Percentiles rank a stretch among this genome's conserved stretches.
phyloP scores from a whole-genome alignment of 2,329 filamentous ascomycete species.

The Exophiala phaeomuriformis region DNA sequence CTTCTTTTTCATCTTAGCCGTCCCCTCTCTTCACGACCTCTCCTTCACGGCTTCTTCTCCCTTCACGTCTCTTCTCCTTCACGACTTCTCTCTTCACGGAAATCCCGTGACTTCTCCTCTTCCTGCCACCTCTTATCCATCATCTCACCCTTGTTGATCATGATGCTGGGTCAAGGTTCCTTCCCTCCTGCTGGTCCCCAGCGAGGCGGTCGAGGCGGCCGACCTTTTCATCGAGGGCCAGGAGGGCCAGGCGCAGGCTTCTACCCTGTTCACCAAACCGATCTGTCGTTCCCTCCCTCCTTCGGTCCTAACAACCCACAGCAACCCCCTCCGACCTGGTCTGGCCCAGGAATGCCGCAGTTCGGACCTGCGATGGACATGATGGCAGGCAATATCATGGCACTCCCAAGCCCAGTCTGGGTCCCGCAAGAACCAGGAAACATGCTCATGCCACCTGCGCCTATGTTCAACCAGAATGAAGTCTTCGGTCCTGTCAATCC shows the following conservation, averaged over 20 bases:
- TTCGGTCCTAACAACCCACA: not conserved
- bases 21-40: not conserved
- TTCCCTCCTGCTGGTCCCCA: not conserved
- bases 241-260: not conserved
- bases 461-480: not conserved
- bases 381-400: not conserved
- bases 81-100: not conserved
- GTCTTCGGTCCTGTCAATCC: conserved; percentile 1
- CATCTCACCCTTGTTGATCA: conserved; percentile 1
- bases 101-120: not conserved
- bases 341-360: not conserved
- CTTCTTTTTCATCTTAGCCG: not conserved
- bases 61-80: not conserved
- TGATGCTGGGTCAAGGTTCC: conserved; percentile 1
- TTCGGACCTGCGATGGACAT: not conserved
- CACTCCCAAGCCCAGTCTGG: not conserved
- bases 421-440: not conserved
- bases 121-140: conserved; percentile 2
- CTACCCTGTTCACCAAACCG: not conserved
- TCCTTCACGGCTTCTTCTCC: not conserved
- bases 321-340: not conserved
- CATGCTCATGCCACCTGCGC: not conserved
- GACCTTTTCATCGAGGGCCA: not conserved
- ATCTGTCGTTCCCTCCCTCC: not conserved
- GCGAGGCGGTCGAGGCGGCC: not conserved